Percentiles rank a stretch among this genome's conserved stretches.
phyloP scores from a whole-genome alignment of 2,329 filamentous ascomycete species.

The Podosphaera xanthii region DNA sequence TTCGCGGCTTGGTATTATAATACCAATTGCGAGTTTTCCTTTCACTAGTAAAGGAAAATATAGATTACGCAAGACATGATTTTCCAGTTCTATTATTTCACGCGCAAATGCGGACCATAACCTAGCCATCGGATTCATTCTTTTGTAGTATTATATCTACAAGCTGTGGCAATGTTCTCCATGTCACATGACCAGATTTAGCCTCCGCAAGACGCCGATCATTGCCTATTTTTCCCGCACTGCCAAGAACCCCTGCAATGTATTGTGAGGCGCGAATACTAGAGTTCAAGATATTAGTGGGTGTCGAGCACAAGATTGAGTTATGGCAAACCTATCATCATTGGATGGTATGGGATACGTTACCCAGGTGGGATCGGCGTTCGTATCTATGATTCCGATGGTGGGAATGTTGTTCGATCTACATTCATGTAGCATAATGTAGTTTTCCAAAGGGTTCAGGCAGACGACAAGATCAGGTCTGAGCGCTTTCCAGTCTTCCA shows the following conservation, averaged over 20 bases:
- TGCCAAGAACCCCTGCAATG: slow-evolving; percentile 65
- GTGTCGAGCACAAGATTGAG: neutral
- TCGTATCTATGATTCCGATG: slow-evolving; percentile 84
- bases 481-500: slow-evolving; percentile 39
- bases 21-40: too few species aligned
- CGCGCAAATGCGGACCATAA: too few species aligned
- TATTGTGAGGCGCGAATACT: slow-evolving; percentile 65
- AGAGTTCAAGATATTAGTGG: neutral
- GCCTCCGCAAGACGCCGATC: slow-evolving; percentile 41
- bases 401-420: slow-evolving; percentile 73
- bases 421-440: slow-evolving; percentile 75
- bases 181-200: slow-evolving; percentile 36
- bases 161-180: slow-evolving; percentile 20
- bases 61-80: too few species aligned
- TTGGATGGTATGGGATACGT: slow-evolving; percentile 95
- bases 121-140: neutral
- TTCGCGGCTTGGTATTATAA: too few species aligned
- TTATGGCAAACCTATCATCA: slow-evolving; percentile 53
- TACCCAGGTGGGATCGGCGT: slow-evolving; percentile 77
- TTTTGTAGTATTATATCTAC: neutral
- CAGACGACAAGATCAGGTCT: slow-evolving; percentile 81
- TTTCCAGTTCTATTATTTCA: too few species aligned
- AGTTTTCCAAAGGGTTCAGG: slow-evolving; percentile 83
- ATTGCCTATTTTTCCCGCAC: slow-evolving; percentile 62
- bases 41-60: too few species aligned